Evolutionary conservation across 345 rosid genomes (phyloP).

Genomic region (Litchi chinensis): DNA sequence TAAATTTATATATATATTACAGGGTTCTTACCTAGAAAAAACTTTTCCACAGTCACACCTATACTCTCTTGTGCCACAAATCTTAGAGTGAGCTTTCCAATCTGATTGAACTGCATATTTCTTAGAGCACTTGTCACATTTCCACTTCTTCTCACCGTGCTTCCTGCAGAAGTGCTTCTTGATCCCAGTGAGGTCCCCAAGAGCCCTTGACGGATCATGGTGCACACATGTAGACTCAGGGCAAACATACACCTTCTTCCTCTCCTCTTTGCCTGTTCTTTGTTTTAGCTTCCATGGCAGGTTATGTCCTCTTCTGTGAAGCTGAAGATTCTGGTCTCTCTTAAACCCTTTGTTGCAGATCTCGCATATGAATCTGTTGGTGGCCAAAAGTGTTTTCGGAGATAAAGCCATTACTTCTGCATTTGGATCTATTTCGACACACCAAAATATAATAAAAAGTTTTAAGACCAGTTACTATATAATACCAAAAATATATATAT

Average conservation of each 20-base stretch:
- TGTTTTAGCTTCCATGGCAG: constrained; percentile 73
- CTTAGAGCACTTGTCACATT: constrained; percentile 63
- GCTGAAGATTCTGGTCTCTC: constrained; percentile 74
- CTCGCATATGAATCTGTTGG: constrained; percentile 61
- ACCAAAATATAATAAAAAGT: not conserved
- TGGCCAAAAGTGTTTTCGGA: constrained; percentile 50
- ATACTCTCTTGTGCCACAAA: constrained; percentile 68
- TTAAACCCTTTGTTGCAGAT: constrained; percentile 68
- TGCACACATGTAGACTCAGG: constrained; percentile 58
- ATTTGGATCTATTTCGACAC: constrained; percentile 51
- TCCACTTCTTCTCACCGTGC: constrained; percentile 73
- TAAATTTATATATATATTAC: not conserved
- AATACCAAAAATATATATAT: too few species aligned
- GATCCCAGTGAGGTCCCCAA: constrained; percentile 69
- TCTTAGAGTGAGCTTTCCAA: constrained; percentile 69
- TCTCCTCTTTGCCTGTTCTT: constrained; percentile 49
- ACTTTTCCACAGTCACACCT: constrained; percentile 63
- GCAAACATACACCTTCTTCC: constrained; percentile 58
- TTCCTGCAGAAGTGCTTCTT: constrained; percentile 65
- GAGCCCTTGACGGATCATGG: constrained; percentile 64
- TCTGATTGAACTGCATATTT: constrained; percentile 68
- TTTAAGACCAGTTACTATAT: not conserved
- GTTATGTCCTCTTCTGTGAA: constrained; percentile 68
- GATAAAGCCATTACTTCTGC: constrained; percentile 63
- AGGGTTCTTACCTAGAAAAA: constrained; percentile 52